These are phyloP conservation scores for Phaffia rhodozyma DNA, from an alignment of 1,284 basidiomycete genomes.

Conservation along the genomic window DNA sequence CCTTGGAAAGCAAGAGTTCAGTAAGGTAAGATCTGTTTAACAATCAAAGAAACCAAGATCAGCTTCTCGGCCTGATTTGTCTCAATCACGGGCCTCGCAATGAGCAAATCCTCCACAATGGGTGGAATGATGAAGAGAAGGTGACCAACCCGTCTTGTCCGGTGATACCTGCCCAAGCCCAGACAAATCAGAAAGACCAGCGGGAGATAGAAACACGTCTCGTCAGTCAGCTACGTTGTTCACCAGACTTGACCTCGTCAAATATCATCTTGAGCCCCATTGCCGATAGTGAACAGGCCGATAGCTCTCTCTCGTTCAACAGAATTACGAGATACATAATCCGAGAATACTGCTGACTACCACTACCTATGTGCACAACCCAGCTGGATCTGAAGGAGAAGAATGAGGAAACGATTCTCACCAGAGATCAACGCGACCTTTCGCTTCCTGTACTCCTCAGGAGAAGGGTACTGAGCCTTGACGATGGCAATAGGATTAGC, in stretches of 20 bases:
- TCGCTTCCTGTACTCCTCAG: constrained; percentile 50
- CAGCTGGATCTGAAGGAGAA: no score
- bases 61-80: background rate
- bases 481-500: constrained; percentile 11
- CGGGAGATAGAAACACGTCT: constrained; percentile 2
- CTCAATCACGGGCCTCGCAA: background rate
- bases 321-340: background rate
- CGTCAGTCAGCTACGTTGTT: background rate
- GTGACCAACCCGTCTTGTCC: constrained; percentile 71
- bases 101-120: background rate
- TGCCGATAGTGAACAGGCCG: background rate
- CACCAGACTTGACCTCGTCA: no score
- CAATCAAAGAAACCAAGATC: background rate
- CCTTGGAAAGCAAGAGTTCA: constrained; percentile 69
- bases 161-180: constrained; percentile 56
- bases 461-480: constrained; percentile 15
- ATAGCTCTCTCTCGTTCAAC: background rate
- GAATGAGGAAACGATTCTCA: constrained; percentile 31
- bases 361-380: no score
- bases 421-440: constrained; percentile 83
- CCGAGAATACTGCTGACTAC: no score
- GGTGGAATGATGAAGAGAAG: background rate
- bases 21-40: constrained; percentile 21
- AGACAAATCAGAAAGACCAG: background rate
- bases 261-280: no score